Evolutionary conservation across 257 asterid genomes (phyloP), one percentile per base, ranked within the genome.

Genomic region (Datura wrightii): DNA sequence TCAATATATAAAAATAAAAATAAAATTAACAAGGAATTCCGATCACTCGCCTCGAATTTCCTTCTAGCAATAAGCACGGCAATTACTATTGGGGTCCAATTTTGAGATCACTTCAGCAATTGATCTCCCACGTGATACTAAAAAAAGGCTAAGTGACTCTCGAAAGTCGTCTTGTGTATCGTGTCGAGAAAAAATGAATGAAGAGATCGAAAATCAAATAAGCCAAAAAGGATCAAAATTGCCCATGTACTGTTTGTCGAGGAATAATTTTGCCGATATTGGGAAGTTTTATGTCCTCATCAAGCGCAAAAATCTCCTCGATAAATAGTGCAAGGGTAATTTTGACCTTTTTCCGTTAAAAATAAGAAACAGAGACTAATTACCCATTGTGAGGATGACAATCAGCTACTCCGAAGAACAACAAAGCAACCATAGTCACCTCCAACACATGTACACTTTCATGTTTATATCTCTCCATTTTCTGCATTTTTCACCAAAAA

Each of bases 341-440:
- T 63, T 34, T 63, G 2, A 5, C 0, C 0, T 1, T 65, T 65
- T 31, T 34, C 0, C 10, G 10, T 18, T 42, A 5, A 42, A 24
- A 24, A 24, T 2, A 50, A 76, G 14, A 50, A 8, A 24, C 1
- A 74, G 13, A 50, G 24, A 31, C 15, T 24, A 24, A 24, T 50
- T 24, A 76, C 82, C 63, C 62, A 50, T 76, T 50, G 6, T 50
- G 62, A 50, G 14, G 5, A 31, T 1, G 46, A 76, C 63, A 76
- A 76, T 50, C 82, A 76, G 15, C 82, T 8, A 14, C 63, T 3
- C 6, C 1, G 11, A 76, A 76, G 8, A 76, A 50, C 58, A 76
- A 50, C 11, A 76, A 76, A 76, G 15, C 62, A 52, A 76, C 46
- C 46, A 50, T 50, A 50, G 14, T 50, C 41, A 76, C 82, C 62